A percentile compares a stretch with the other conserved stretches of the same genome.
Conservation (phyloP, 2,329 filamentous ascomycete species). For the Penicillium brevicompactum region DNA sequence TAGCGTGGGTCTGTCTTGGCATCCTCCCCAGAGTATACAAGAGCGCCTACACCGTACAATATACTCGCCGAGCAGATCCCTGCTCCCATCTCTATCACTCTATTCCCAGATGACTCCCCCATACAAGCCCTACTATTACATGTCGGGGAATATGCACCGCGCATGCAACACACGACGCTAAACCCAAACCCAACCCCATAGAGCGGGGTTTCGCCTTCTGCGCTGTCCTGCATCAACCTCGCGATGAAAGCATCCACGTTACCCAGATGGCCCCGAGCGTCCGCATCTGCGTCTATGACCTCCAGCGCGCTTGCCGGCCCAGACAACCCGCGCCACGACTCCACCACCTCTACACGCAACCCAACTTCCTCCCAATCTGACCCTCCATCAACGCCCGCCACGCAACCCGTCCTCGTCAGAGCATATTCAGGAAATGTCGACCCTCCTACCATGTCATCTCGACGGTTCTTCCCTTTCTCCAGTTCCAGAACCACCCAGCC, state of each 20-base stretch:
- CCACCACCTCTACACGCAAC: conserved; percentile 28
- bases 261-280: conserved; percentile 32
- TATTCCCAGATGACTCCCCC: background rate
- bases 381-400: conserved; percentile 34
- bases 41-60: background rate
- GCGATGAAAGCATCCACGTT: conserved; percentile 39
- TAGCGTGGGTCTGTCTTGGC: conserved; percentile 25
- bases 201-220: conserved; percentile 24
- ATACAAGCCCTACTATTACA: conserved; percentile 21
- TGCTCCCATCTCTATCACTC: background rate
- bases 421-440: conserved; percentile 42
- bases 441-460: conserved; percentile 34
- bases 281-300: conserved; percentile 23
- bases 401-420: conserved; percentile 48
- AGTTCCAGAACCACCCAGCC: conserved; percentile 15
- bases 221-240: conserved; percentile 20
- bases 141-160: conserved; percentile 8
- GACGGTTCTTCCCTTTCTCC: conserved; percentile 34
- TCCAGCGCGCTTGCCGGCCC: conserved; percentile 22
- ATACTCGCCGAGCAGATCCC: background rate
- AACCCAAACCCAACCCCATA: conserved; percentile 14
- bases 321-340: conserved; percentile 30
- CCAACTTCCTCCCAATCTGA: conserved; percentile 30
- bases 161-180: conserved; percentile 23
- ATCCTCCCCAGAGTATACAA: conserved; percentile 5